Evolutionary conservation across 2,329 filamentous ascomycete genomes (phyloP), one percentile per base, ranked within the genome.

Genomic region (Talaromyces sp.): DNA sequence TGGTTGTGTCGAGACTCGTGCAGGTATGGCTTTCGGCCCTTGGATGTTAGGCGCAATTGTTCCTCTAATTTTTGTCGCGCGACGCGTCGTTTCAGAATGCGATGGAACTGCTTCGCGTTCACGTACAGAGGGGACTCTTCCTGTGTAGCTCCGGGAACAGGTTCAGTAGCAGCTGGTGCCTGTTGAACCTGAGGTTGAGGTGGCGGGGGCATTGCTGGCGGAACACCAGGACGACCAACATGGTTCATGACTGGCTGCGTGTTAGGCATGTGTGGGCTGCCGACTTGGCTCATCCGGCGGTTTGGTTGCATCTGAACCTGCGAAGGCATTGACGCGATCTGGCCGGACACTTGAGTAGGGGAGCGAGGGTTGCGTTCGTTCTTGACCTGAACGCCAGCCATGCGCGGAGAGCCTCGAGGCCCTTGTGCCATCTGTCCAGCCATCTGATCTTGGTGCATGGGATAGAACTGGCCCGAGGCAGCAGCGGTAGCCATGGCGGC

Each of bases 1-100:
- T 99, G 95, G 71, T 98, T 98, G 75, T 99, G 95, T 70, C 95
- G 85, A 27, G 93, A 98, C 73, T 99, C 95, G 77, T 99, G 95
- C 32, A 99, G 83, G 70, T 99, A 99, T 3, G 95, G 95, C 78
- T 97, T 98, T 38, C 95, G 87, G 27, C 93, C 93, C 78, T 99
- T 99, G 10, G 89, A 96, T 0, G 95, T 98, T 61, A 98, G 80
- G 49, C 95, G 86, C 50, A 99, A 78, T 58, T 93, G 90, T 74
- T 99, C 95, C 74, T 99, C 95, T 17, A 99, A 82, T 73, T 91
- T 91, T 75, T 98, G 95, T 35, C 95, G 86, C 7, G 95, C 95
- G 64, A 98, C 91, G 62, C 95, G 86, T 61, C 95, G 86, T 81
- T 99, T 98, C 58, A 99, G 78, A 55, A 99, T 99, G 27, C 95